These are phyloP conservation scores for Spinacia oleracea DNA, from an alignment of 179 eudicot species.

Conservation along the genomic window DNA sequence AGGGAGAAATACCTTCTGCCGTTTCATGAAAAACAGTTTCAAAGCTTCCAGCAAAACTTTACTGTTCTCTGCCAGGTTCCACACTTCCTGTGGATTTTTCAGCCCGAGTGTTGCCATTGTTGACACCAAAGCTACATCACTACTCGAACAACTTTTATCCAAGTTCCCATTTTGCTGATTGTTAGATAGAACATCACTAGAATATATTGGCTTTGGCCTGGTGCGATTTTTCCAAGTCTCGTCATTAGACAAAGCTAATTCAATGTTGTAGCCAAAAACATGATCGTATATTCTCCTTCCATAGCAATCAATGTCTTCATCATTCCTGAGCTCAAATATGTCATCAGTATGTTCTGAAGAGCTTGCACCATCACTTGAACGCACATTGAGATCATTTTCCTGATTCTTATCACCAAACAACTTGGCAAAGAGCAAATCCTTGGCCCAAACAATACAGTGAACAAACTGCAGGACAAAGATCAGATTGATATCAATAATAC, in stretches of 20 bases:
- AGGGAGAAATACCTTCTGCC: conserved; percentile 57
- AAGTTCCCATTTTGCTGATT: conserved; percentile 59
- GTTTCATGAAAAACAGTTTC: conserved; percentile 58
- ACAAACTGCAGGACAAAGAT: conserved; percentile 63
- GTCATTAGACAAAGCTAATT: conserved; percentile 78
- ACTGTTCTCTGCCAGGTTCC: conserved; percentile 83
- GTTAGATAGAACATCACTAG: conserved; percentile 48
- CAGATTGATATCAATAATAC: background rate
- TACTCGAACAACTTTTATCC: conserved; percentile 30
- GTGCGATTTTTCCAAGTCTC: conserved; percentile 94
- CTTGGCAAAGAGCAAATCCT: conserved; percentile 90
- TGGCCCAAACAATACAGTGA: conserved; percentile 98
- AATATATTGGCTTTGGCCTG: conserved; percentile 76
- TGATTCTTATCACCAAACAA: conserved; percentile 86
- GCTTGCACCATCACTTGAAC: conserved; percentile 71
- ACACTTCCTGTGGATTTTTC: conserved; percentile 90
- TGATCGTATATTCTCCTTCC: conserved; percentile 82
- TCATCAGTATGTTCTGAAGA: conserved; percentile 67
- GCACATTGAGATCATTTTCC: conserved; percentile 92
- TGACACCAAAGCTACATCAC: conserved; percentile 59
- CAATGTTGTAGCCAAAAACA: conserved; percentile 92
- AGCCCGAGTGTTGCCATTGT: conserved; percentile 84
- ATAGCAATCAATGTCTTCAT: conserved; percentile 67
- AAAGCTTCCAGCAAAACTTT: conserved; percentile 71
- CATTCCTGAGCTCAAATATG: conserved; percentile 62